These are phyloP conservation scores for Allantophomopsis cytisporea DNA, from an alignment of 2,329 filamentous ascomycete genomes.

Conservation along the genomic window DNA sequence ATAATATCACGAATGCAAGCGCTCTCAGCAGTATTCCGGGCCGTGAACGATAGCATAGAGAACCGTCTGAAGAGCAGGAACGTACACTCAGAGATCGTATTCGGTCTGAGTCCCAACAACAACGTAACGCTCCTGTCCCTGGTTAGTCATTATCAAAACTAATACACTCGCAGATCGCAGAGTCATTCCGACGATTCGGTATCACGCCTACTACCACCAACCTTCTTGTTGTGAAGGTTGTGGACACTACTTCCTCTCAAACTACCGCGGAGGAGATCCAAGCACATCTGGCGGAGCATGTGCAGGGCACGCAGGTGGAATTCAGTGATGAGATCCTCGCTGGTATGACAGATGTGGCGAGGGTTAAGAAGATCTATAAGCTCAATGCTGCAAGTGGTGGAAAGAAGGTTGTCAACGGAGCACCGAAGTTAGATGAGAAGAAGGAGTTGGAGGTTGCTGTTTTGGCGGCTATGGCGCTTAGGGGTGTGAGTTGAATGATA, in stretches of 20 bases:
- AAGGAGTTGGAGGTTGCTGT: constrained; percentile 55
- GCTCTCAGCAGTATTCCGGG: constrained; percentile 32
- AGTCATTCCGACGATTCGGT: constrained; percentile 82
- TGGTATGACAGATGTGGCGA: constrained; percentile 46
- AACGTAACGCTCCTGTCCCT: constrained; percentile 23
- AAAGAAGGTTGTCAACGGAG: constrained; percentile 7
- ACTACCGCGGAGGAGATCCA: constrained; percentile 34
- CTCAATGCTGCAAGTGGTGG: constrained; percentile 43
- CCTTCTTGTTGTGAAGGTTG: constrained; percentile 73
- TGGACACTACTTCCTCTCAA: constrained; percentile 31
- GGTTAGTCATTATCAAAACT: background rate
- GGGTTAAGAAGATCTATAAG: constrained; percentile 79
- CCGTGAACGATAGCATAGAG: constrained; percentile 30
- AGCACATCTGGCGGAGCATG: constrained; percentile 42
- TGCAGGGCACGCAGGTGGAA: constrained; percentile 45
- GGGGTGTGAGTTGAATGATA: constrained; percentile 29
- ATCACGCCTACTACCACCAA: constrained; percentile 56
- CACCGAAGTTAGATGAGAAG: constrained; percentile 19
- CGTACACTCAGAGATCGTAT: constrained; percentile 42
- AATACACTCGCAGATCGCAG: constrained; percentile 53
- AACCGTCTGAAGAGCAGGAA: constrained; percentile 31
- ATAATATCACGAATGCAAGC: constrained; percentile 32
- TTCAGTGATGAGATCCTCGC: constrained; percentile 53
- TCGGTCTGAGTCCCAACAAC: constrained; percentile 38
- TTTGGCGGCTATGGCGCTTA: constrained; percentile 65